Evolutionary conservation across 2,329 filamentous ascomycete genomes (phyloP).

Genomic region (Penicillium paneum): DNA sequence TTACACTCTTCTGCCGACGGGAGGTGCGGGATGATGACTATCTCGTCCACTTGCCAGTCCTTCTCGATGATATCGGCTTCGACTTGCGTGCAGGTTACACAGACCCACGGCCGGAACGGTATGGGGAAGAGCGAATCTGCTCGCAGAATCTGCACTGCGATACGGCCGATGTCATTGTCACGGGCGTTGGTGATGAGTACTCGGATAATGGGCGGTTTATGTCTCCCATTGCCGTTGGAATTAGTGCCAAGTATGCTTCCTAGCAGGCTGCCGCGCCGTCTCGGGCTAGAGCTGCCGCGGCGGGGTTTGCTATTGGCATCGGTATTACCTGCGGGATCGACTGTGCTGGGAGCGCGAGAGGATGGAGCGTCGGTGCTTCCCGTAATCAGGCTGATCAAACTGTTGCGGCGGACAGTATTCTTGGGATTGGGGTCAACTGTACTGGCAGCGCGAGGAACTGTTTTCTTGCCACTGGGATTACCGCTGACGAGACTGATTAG

Average conservation of each 20-base stretch:
- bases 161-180: conserved; percentile 37
- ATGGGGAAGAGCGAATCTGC: conserved; percentile 32
- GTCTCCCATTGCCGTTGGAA: conserved; percentile 3
- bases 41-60: conserved; percentile 33
- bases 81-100: conserved; percentile 32
- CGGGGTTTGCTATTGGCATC: not conserved
- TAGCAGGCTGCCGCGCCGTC: not conserved
- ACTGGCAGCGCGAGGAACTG: not conserved
- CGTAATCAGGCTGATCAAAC: conserved; percentile 2
- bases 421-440: conserved; percentile 2
- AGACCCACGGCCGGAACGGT: conserved; percentile 35
- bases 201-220: conserved; percentile 22
- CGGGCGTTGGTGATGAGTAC: conserved; percentile 40
- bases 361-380: not conserved
- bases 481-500: conserved; percentile 5
- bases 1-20: conserved; percentile 27
- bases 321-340: not conserved
- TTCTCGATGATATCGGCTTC: conserved; percentile 29
- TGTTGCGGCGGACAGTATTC: conserved; percentile 1
- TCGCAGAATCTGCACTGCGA: conserved; percentile 39
- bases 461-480: not conserved
- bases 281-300: not conserved
- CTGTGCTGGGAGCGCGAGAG: not conserved
- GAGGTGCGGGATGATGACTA: conserved; percentile 30
- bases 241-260: not conserved